Percentiles rank a stretch among this genome's conserved stretches.
Conservation (phyloP, 2,329 filamentous ascomycete species). For the Xylariomycetidae sp. region DNA sequence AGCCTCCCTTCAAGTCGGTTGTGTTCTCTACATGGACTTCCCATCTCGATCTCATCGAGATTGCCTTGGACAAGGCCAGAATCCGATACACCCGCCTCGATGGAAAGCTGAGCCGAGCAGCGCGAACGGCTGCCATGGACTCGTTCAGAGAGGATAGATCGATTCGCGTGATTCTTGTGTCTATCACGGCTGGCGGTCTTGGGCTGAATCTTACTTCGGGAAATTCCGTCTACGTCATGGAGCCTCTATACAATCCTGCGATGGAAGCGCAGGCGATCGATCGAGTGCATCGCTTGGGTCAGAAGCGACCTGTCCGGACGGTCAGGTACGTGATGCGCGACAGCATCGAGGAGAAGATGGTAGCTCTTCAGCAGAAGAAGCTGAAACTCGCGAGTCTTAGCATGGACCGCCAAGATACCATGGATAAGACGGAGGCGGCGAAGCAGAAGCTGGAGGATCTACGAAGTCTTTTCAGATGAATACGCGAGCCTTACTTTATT, state of each 20-base stretch:
- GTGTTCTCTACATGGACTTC: slow-evolving; percentile 96
- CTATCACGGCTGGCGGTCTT: slow-evolving; percentile 85
- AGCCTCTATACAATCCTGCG: slow-evolving; percentile 95
- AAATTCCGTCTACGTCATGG: slow-evolving; percentile 92
- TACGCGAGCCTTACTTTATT: background rate
- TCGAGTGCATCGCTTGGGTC: slow-evolving; percentile 84
- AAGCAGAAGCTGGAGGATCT: slow-evolving; percentile 59
- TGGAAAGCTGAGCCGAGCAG: slow-evolving; percentile 75
- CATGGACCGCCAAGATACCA: slow-evolving; percentile 54
- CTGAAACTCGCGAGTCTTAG: slow-evolving; percentile 83
- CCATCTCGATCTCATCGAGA: slow-evolving; percentile 86
- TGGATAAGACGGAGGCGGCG: slow-evolving; percentile 55
- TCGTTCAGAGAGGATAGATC: slow-evolving; percentile 67
- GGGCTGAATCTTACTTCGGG: slow-evolving; percentile 86
- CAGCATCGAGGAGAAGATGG: slow-evolving; percentile 93
- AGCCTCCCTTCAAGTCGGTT: slow-evolving; percentile 83
- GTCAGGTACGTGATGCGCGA: slow-evolving; percentile 83
- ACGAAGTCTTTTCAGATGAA: slow-evolving; percentile 52
- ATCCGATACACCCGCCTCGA: slow-evolving; percentile 80
- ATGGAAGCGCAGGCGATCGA: slow-evolving; percentile 93
- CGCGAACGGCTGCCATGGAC: slow-evolving; percentile 71
- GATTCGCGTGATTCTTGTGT: slow-evolving; percentile 81
- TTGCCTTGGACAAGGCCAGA: slow-evolving; percentile 64
- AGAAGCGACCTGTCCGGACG: slow-evolving; percentile 83
- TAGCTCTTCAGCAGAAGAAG: slow-evolving; percentile 87